A percentile compares a stretch with the other conserved stretches of the same genome.
phyloP scores from a whole-genome alignment of 306 rosid genomes.

The Cucumis hystrix region DNA sequence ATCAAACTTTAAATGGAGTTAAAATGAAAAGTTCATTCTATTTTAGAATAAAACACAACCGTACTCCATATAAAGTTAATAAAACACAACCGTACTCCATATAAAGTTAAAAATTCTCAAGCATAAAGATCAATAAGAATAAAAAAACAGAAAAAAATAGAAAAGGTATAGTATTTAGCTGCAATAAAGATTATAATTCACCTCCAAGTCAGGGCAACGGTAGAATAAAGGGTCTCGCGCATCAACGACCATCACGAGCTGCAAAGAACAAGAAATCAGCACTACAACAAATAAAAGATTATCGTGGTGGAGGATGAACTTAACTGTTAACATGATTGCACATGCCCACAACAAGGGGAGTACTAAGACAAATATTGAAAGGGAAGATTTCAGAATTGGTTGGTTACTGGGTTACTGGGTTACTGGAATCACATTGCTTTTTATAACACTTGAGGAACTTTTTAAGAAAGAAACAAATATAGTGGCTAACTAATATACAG shows the following conservation, averaged over 20 bases:
- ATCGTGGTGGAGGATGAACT: neutral
- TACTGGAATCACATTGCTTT: neutral
- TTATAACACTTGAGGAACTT: neutral
- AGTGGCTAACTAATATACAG: neutral
- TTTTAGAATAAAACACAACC: neutral
- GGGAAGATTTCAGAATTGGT: neutral
- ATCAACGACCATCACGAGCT: slow-evolving; percentile 98
- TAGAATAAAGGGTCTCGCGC: slow-evolving; percentile 83
- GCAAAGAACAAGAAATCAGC: slow-evolving; percentile 15
- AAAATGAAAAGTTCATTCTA: neutral
- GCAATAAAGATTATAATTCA: slow-evolving; percentile 12
- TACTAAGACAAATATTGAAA: neutral
- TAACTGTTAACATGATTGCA: neutral
- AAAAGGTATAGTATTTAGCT: neutral
- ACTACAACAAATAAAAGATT: neutral
- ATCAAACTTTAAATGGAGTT: no score
- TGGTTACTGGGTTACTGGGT: neutral
- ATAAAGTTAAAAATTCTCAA: neutral
- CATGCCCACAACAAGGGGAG: neutral
- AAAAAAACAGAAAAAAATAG: neutral
- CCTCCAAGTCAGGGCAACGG: slow-evolving; percentile 99
- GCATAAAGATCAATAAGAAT: neutral
- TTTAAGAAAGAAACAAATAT: neutral
- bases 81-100: no score
- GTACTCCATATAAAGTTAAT: neutral